Evolutionary conservation across 345 rosid genomes (phyloP).

Genomic region (Nephelium lappaceum): DNA sequence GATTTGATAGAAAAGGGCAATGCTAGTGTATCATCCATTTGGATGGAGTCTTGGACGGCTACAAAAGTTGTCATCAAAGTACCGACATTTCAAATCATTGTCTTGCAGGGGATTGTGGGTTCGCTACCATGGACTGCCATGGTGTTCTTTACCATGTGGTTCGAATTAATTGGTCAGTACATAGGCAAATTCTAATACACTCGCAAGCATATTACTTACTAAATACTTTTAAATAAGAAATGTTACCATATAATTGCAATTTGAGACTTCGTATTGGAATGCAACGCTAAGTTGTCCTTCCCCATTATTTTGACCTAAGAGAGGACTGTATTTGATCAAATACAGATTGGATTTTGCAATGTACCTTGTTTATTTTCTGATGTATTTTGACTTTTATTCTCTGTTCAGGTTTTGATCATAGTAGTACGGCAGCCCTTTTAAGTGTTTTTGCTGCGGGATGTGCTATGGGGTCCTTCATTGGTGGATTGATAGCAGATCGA

Average conservation of each 20-base stretch:
- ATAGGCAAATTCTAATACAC: background rate
- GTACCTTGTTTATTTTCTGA: background rate
- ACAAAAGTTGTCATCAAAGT: constrained; percentile 76
- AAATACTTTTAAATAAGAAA: too few relatives aligned
- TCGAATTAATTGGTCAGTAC: constrained; percentile 78
- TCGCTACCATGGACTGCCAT: constrained; percentile 94
- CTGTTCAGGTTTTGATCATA: constrained; percentile 73
- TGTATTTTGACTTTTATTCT: constrained; percentile 7
- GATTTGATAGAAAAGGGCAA: constrained; percentile 50
- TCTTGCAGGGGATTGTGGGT: constrained; percentile 88
- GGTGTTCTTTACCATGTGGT: constrained; percentile 99
- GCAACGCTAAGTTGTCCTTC: too few relatives aligned
- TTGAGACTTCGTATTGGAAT: too few relatives aligned
- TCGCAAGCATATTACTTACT: background rate
- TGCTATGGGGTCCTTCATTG: constrained; percentile 68
- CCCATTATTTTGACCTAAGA: too few relatives aligned
- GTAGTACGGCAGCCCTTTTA: constrained; percentile 72
- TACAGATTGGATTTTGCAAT: background rate
- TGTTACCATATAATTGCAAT: too few relatives aligned
- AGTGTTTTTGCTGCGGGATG: constrained; percentile 82
- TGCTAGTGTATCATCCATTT: constrained; percentile 45
- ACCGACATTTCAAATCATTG: constrained; percentile 82
- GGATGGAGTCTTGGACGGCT: constrained; percentile 75
- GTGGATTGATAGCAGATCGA: constrained; percentile 80
- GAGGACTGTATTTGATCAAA: background rate